Base-by-base conservation (phyloP, 208 protist genomes). In the Wallacemonas rigidus region DNA sequence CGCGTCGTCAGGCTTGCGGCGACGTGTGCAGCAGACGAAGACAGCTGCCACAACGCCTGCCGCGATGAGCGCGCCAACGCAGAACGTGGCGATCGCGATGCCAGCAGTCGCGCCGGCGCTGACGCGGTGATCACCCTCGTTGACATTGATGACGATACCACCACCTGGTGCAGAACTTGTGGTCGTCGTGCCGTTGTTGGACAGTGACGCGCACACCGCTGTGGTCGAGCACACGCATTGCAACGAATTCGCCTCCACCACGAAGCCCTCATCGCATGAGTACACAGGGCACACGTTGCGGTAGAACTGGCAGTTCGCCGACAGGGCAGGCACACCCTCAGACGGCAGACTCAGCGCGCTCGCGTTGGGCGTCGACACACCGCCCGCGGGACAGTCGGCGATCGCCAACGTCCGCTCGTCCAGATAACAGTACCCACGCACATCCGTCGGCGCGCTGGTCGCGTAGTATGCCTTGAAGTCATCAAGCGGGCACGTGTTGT, bases 391-490 rank as follows among this genome's bases (percentile, higher is more conserved):
- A 74, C 83, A 88, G 67, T 78, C 68, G 12, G 74, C 62, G 35
- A 83, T 67, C 41, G 40, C 73, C n/a, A 54, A 35, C 35, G 70
- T 60, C 26, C 60, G 55, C 54, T 78, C 75, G 61, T 87, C 77
- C 15, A 91, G 72, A 67, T 87, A 82, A 71, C 83, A 91, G 45
- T 69, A 64, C n/a, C 83, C 81, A 50, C 53, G 65, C 40, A 76
- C 73, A 71, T 67, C 71, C 56, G 51, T 69, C 39, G 81, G 79
- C 48, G 63, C 72, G 11, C 75, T 80, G 53, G 58, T 67, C 53
- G 79, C 45, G n/a, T 87, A 65, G 51, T 77, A 77, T 51, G 77
- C 74, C 62, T 64, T 38, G 58, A 91, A 91, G 75, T 91, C 86
- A 54, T 62, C 69, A 3, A 85, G 75, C 15, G 85, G 87, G 60